These are phyloP conservation scores for Zoysia pacifica DNA, from an alignment of 176 grass and related monocot genomes.

Conservation along the genomic window DNA sequence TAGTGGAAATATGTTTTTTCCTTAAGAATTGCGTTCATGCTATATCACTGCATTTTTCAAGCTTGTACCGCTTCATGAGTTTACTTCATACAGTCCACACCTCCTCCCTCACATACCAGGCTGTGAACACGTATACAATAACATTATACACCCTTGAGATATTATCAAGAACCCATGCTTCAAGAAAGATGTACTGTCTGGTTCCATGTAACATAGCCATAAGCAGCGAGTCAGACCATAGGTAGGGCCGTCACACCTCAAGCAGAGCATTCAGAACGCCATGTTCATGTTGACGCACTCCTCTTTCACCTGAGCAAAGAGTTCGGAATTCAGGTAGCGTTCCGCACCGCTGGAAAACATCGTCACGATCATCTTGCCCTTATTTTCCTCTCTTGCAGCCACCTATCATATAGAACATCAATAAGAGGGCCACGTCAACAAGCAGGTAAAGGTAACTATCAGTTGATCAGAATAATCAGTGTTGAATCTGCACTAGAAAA, in stretches of 20 bases:
- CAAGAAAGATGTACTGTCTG: not conserved
- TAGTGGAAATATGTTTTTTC: too few relatives aligned
- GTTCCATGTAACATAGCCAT: not conserved
- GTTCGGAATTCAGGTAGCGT: slow-evolving; percentile 63
- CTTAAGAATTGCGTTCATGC: too few relatives aligned
- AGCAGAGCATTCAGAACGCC: slow-evolving; percentile 48
- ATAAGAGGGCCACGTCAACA: slow-evolving; percentile 7
- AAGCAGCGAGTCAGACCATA: not conserved
- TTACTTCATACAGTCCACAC: too few relatives aligned
- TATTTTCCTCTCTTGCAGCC: slow-evolving; percentile 67
- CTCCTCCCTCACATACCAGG: too few relatives aligned
- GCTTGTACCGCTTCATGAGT: too few relatives aligned
- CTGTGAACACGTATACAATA: not conserved
- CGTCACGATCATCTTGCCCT: slow-evolving; percentile 79
- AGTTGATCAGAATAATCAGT: not conserved
- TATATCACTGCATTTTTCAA: too few relatives aligned
- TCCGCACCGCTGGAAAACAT: slow-evolving; percentile 73
- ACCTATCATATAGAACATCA: slow-evolving; percentile 40
- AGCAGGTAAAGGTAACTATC: not conserved
- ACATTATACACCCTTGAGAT: not conserved
- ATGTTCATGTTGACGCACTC: slow-evolving; percentile 62
- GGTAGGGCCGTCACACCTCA: not conserved
- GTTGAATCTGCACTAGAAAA: not conserved
- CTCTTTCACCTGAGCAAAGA: slow-evolving; percentile 66
- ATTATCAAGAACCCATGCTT: not conserved